A percentile compares a stretch with the other conserved stretches of the same genome.
phyloP scores from a whole-genome alignment of 805 yeast species.

The Hermanozyma aechmeae region DNA sequence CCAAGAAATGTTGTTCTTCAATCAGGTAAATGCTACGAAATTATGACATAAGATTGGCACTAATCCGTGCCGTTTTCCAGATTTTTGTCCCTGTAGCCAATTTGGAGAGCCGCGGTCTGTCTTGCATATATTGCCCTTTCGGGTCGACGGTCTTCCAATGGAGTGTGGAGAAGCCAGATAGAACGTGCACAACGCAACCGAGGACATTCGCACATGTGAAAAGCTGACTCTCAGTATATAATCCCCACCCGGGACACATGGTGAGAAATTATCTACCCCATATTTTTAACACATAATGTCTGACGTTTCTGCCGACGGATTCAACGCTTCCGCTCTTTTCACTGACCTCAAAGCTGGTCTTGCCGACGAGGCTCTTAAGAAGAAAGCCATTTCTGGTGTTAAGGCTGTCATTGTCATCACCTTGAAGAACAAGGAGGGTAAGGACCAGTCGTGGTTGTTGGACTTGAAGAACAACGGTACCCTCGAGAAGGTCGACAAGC shows the following conservation, averaged over 20 bases:
- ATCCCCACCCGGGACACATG: too few relatives aligned
- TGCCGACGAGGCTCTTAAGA: conserved; percentile 22
- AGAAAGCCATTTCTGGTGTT: conserved; percentile 38
- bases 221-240: too few relatives aligned
- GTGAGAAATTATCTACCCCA: too few relatives aligned
- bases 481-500: conserved; percentile 24
- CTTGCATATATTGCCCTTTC: not conserved
- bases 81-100: not conserved
- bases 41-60: not conserved
- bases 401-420: conserved; percentile 59
- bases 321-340: conserved; percentile 34
- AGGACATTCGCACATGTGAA: conserved; percentile 6
- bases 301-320: conserved; percentile 25
- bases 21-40: too few relatives aligned
- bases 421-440: conserved; percentile 52
- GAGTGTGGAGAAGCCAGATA: conserved; percentile 5
- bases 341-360: conserved; percentile 30
- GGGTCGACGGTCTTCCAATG: not conserved
- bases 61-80: not conserved
- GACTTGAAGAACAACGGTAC: conserved; percentile 58
- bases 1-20: too few relatives aligned
- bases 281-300: conserved; percentile 11
- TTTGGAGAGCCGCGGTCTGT: not conserved
- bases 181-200: conserved; percentile 5
- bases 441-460: conserved; percentile 54